phyloP scores from a whole-genome alignment of 768 basidiomycete genomes.

The Sarcodon aspratus region DNA sequence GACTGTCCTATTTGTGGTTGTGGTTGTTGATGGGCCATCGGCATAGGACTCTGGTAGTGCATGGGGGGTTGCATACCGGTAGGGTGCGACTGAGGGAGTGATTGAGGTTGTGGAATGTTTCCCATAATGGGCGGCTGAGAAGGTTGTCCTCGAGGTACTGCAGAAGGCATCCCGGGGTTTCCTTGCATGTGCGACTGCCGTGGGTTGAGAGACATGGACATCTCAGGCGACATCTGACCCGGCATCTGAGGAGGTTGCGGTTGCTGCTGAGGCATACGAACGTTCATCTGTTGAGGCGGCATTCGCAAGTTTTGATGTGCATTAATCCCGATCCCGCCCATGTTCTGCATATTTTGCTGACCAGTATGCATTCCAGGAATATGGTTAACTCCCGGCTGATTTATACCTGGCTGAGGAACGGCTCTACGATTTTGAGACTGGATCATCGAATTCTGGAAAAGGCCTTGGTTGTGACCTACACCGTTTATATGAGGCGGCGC shows the following conservation, averaged over 20 bases:
- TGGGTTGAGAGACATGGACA: conserved; percentile 26
- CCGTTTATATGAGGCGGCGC: conserved; percentile 23
- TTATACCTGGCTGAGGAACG: conserved; percentile 36
- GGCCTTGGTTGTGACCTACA: conserved; percentile 25
- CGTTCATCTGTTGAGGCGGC: conserved; percentile 16
- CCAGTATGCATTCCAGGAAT: conserved; percentile 22
- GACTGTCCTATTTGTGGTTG: conserved; percentile 26
- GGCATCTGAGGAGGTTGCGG: conserved; percentile 17
- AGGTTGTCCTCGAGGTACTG: conserved; percentile 30
- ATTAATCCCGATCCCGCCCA: conserved; percentile 30
- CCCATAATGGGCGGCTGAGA: conserved; percentile 38
- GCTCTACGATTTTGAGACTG: conserved; percentile 36
- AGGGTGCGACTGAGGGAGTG: conserved; percentile 12
- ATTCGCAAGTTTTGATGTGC: conserved; percentile 21
- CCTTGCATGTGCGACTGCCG: conserved; percentile 19
- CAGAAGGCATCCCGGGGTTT: conserved; percentile 30
- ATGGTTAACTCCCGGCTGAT: conserved; percentile 27
- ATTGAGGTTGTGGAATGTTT: conserved; percentile 14
- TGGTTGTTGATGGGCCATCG: conserved; percentile 26
- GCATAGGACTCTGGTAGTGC: conserved; percentile 24
- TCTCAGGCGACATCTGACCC: conserved; percentile 31
- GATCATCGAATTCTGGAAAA: conserved; percentile 29
- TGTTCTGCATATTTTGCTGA: conserved; percentile 21
- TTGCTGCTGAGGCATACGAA: conserved; percentile 22
- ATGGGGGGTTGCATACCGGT: conserved; percentile 20